Evolutionary conservation across 2,329 filamentous ascomycete species (phyloP).

Genomic region (Pleomassaria siparia): DNA sequence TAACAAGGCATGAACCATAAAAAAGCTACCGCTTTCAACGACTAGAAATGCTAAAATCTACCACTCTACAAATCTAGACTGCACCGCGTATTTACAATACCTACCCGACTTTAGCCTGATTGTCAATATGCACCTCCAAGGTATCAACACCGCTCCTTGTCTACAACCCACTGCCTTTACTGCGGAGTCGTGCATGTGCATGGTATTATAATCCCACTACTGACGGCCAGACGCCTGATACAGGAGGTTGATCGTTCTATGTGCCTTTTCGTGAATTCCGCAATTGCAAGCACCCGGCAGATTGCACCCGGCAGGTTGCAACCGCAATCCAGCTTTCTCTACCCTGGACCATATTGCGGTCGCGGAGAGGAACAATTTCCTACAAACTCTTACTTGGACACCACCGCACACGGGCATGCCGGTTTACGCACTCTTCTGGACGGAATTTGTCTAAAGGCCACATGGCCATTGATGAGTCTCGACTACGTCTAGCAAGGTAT

Average conservation of each 20-base stretch:
- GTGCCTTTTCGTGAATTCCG: not conserved
- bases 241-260: not conserved
- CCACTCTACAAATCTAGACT: slow-evolving; percentile 9
- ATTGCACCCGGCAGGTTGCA: not conserved
- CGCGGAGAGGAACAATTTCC: not conserved
- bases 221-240: not conserved
- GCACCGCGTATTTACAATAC: not conserved
- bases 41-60: slow-evolving; percentile 11
- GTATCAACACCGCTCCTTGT: not conserved
- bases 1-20: slow-evolving; percentile 6
- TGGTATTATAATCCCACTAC: not conserved
- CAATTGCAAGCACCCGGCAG: not conserved
- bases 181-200: not conserved
- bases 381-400: not conserved
- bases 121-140: not conserved
- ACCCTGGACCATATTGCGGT: not conserved
- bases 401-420: no score
- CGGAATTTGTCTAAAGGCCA: no score
- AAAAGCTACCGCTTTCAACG: slow-evolving; percentile 1
- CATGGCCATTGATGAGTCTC: no score
- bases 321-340: not conserved
- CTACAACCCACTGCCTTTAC: not conserved
- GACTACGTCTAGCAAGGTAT: no score
- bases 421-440: no score
- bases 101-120: slow-evolving; percentile 6